A percentile compares a stretch with the other conserved stretches of the same genome.
These are phyloP conservation scores for Crithidia bombi DNA, from an alignment of 208 protist species.

Conservation along the genomic window DNA sequence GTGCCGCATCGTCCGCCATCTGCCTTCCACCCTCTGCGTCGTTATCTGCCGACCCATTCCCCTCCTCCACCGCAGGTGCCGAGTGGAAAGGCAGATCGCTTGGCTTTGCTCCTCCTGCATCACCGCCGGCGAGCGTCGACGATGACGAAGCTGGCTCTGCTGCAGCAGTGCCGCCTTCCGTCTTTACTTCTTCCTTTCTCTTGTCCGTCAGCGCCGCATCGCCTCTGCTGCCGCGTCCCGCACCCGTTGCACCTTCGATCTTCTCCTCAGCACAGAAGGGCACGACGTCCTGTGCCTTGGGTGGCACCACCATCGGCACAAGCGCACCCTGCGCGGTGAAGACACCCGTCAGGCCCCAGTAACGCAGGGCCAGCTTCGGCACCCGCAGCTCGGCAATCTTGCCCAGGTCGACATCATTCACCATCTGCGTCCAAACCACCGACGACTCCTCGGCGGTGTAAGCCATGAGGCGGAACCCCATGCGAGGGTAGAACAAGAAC, in stretches of 20 bases:
- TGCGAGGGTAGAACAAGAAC: conserved; percentile 66
- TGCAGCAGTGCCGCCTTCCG: too few species aligned
- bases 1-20: not conserved
- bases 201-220: too few species aligned
- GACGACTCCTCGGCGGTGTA: conserved; percentile 83
- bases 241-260: not conserved
- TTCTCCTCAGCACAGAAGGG: not conserved
- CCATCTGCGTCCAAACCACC: conserved; percentile 88
- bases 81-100: too few species aligned
- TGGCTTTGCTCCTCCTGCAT: too few species aligned
- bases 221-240: not conserved
- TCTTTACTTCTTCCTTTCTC: too few species aligned
- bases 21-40: not conserved
- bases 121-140: too few species aligned
- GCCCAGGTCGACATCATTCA: conserved; percentile 81
- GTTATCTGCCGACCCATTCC: too few species aligned
- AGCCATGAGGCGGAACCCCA: conserved; percentile 76
- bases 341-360: conserved; percentile 61
- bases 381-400: conserved; percentile 60
- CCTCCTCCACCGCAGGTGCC: not conserved
- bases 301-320: conserved; percentile 23
- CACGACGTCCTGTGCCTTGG: conserved; percentile 7
- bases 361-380: conserved; percentile 55
- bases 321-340: conserved; percentile 37
- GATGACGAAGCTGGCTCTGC: too few species aligned